Evolutionary conservation across 2,329 filamentous ascomycete genomes (phyloP).

Genomic region (Sodiomyces alkalinus): DNA sequence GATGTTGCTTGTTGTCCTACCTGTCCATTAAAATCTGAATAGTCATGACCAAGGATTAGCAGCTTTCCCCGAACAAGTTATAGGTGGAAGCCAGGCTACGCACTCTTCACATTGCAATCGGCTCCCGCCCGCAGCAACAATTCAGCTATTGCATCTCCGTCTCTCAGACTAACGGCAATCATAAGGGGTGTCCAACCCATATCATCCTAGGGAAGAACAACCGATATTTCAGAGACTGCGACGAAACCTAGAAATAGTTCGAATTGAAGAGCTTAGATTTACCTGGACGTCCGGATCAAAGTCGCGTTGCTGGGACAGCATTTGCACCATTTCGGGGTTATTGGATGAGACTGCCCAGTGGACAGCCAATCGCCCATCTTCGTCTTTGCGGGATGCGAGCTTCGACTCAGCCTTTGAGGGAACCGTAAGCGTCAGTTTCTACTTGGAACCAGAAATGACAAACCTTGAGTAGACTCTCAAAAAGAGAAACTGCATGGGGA

Average conservation of each 20-base stretch:
- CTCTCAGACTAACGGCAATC: constrained; percentile 63
- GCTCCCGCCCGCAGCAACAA: constrained; percentile 55
- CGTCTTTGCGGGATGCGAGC: constrained; percentile 56
- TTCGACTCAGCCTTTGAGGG: constrained; percentile 56
- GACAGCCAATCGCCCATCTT: constrained; percentile 77
- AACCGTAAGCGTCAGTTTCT: background rate
- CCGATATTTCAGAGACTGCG: too few relatives aligned
- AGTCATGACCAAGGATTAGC: too few relatives aligned
- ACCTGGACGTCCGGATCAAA: constrained; percentile 80
- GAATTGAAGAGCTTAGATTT: constrained; percentile 6
- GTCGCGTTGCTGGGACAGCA: constrained; percentile 52
- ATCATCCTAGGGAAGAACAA: constrained; percentile 48
- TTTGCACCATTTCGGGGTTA: constrained; percentile 54
- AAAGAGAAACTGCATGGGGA: constrained; percentile 40
- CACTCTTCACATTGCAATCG: constrained; percentile 60
- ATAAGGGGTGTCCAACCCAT: constrained; percentile 74
- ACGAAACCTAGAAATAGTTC: too few relatives aligned
- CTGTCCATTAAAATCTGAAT: constrained; percentile 52
- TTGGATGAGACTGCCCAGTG: constrained; percentile 92
- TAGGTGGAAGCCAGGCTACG: constrained; percentile 8
- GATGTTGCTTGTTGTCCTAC: constrained; percentile 16
- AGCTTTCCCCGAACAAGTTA: too few relatives aligned
- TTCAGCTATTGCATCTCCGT: constrained; percentile 53
- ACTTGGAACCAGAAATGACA: constrained; percentile 15
- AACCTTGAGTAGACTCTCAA: constrained; percentile 43